phyloP scores from a whole-genome alignment of 2,329 filamentous ascomycete genomes.

The Penicillium italicum region DNA sequence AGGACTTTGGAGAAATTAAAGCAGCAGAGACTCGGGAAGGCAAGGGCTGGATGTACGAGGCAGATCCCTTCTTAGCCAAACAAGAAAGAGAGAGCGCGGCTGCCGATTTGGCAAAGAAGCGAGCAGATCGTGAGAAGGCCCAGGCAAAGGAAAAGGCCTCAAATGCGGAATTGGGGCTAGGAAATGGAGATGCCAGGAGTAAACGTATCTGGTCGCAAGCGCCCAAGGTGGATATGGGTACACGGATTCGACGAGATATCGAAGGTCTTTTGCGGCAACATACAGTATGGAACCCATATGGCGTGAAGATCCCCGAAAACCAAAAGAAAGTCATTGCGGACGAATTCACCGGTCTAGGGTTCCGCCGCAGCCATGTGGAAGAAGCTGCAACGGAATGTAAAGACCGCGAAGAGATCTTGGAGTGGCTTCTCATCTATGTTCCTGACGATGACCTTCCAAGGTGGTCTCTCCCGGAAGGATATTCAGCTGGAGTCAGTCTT shows the following conservation, averaged over 20 bases:
- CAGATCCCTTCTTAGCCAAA: slow-evolving; percentile 82
- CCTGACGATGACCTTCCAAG: slow-evolving; percentile 93
- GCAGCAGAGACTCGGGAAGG: slow-evolving; percentile 72
- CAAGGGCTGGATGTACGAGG: slow-evolving; percentile 86
- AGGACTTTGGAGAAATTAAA: slow-evolving; percentile 78
- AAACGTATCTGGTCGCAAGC: slow-evolving; percentile 77
- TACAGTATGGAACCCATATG: slow-evolving; percentile 83
- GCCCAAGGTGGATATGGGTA: slow-evolving; percentile 90
- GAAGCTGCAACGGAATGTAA: slow-evolving; percentile 86
- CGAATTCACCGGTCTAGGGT: slow-evolving; percentile 74
- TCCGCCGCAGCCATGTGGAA: slow-evolving; percentile 82
- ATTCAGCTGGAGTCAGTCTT: slow-evolving; percentile 83
- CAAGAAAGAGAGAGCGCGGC: slow-evolving; percentile 77
- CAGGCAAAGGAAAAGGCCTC: slow-evolving; percentile 64
- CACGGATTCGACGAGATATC: slow-evolving; percentile 70
- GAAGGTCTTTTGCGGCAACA: slow-evolving; percentile 75
- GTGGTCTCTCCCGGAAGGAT: slow-evolving; percentile 89
- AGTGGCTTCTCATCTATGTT: slow-evolving; percentile 95
- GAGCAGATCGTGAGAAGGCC: slow-evolving; percentile 62
- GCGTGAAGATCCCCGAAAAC: slow-evolving; percentile 58
- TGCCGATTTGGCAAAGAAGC: slow-evolving; percentile 72
- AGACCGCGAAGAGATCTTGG: slow-evolving; percentile 84
- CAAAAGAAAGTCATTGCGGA: slow-evolving; percentile 62
- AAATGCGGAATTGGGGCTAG: slow-evolving; percentile 53
- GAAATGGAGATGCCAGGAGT: slow-evolving; percentile 41